Evolutionary conservation across 805 yeast genomes (phyloP), one percentile per base, ranked within the genome.

Genomic region (Henningerozyma blattae): DNA sequence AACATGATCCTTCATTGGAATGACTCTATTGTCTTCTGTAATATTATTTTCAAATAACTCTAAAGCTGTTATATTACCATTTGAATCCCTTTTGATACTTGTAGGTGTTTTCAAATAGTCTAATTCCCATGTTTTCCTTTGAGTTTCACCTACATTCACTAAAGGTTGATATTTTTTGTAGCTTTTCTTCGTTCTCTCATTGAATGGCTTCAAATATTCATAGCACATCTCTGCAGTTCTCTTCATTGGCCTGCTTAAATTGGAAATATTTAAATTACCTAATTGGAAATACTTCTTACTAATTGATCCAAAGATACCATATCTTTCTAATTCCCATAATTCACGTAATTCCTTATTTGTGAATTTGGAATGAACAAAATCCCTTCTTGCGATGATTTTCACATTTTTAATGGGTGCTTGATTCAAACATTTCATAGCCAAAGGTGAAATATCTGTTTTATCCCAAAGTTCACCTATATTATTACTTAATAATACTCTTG

Each of bases 271-370:
- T 4, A 56, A 42, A 31, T 48, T 43, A 5, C 46, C 42, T 8
- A 45, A 44, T 12, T 56, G 33, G 12, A 61, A 49, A n/a, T 56
- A 54, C 12, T 46, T 44, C 3, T 61, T 58, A 1, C 63, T 62
- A 7, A 69, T 67, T 30, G 62, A 50, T 3, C 75, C 75, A 9
- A 55, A 50, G 36, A 79, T 70, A 0, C 75, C 75, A 27, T 61
- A 59, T 20, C 62, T 57, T 35, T 60, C 65, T 35, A 85, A 55
- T 34, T 76, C 80, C 49, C 87, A 61, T 25, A 89, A 59, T 50
- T 91, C 97, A 50, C 96, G 68, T 17, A 89, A 67, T 55, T 91
- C 98, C 52, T 86, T 89, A 44, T 83, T 89, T 3, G 96, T 80
- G 54, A 87, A 91, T 18, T 94, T 91, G 29, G 91, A 75, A 44